phyloP scores from a whole-genome alignment of 495 filamentous ascomycete genomes.

The Hypomontagnella submonticulosa region DNA sequence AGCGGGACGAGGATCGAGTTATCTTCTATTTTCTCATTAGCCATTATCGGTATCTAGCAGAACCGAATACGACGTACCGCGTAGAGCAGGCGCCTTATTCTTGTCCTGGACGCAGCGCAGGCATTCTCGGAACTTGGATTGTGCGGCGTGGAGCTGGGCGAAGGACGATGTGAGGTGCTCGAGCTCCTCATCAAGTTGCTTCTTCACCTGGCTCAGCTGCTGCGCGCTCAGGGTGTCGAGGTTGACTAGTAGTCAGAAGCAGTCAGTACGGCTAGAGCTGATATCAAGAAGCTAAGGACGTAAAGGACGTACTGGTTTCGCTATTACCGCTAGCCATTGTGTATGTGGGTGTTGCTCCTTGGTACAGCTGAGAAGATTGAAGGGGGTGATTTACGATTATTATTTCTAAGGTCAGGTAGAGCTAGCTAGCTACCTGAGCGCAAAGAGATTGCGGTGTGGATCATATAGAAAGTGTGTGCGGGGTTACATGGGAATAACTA shows the following conservation, averaged over 20 bases:
- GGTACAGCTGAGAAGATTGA: neutral
- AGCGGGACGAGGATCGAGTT: conserved; percentile 87
- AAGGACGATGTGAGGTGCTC: conserved; percentile 92
- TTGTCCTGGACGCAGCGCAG: conserved; percentile 75
- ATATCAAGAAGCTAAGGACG: neutral
- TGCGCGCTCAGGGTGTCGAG: conserved; percentile 62
- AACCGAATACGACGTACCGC: conserved; percentile 43
- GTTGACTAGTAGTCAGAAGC: conserved; percentile 46
- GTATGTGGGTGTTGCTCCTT: neutral
- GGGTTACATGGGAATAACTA: neutral
- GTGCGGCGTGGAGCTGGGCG: conserved; percentile 85
- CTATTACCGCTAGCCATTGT: conserved; percentile 28
- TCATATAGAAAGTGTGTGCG: neutral
- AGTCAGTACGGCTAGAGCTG: conserved; percentile 3
- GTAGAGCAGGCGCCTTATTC: conserved; percentile 53
- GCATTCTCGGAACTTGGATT: conserved; percentile 92
- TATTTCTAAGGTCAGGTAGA: neutral
- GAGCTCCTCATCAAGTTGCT: conserved; percentile 93
- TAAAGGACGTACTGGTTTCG: conserved; percentile 29
- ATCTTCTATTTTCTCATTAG: conserved; percentile 46
- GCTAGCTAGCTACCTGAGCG: too few relatives aligned
- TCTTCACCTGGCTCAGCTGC: conserved; percentile 76
- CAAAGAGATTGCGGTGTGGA: neutral
- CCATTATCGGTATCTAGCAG: neutral
- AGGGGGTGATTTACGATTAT: neutral